Conservation (phyloP, 257 asterid species). For the Przewalskia tangutica region DNA sequence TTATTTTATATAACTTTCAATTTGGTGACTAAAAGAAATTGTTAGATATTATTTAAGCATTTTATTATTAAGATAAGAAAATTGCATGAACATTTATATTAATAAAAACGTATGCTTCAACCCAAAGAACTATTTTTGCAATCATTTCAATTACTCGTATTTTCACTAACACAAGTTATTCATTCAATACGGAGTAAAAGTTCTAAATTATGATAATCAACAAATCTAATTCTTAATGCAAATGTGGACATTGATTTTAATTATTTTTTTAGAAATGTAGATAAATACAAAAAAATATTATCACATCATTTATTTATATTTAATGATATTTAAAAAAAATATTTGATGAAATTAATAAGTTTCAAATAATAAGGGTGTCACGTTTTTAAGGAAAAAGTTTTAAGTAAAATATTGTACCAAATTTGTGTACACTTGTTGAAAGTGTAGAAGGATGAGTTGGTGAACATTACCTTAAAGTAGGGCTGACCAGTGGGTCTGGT, state of each 20-base stretch:
- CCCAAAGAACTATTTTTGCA: not conserved
- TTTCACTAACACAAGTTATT: not conserved
- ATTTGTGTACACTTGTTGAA: not conserved
- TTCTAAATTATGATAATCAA: not conserved
- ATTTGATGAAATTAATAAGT: not conserved
- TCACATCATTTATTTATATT: not conserved
- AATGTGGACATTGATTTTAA: not conserved
- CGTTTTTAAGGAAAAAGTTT: not conserved
- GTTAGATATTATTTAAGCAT: not conserved
- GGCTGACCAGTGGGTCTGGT: too few relatives aligned
- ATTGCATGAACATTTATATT: not conserved
- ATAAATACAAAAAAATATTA: not conserved
- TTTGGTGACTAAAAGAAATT: not conserved
- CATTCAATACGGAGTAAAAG: too few relatives aligned
- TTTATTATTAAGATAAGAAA: too few relatives aligned
- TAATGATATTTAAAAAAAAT: not conserved
- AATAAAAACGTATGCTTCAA: not conserved
- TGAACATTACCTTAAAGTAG: not conserved
- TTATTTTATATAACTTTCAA: not conserved
- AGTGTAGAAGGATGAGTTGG: not conserved
- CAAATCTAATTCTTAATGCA: not conserved
- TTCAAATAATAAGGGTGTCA: not conserved
- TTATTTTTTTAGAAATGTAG: not conserved
- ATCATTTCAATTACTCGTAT: not conserved
- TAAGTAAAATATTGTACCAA: not conserved